These are phyloP conservation scores for Sordariomycetes sp. DNA, from an alignment of 2,329 filamentous ascomycete genomes.

Conservation along the genomic window DNA sequence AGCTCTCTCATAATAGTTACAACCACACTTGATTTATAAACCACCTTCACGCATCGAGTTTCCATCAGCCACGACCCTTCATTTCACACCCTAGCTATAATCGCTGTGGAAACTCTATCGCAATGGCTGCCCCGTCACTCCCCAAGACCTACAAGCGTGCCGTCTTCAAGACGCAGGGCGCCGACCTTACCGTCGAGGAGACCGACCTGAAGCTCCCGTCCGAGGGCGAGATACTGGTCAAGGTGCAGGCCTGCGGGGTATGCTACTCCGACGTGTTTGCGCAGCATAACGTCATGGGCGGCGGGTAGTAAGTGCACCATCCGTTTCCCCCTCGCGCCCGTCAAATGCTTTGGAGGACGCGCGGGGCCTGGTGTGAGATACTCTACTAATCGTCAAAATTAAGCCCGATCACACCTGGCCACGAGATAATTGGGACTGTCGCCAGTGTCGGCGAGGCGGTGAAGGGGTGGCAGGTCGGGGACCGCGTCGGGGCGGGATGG, in stretches of 20 bases:
- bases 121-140: background rate
- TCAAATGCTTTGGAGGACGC: too few relatives aligned
- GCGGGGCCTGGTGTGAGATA: too few relatives aligned
- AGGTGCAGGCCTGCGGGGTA: slow-evolving; percentile 61
- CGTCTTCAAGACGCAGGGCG: background rate
- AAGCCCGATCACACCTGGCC: slow-evolving; percentile 41
- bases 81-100: too few relatives aligned
- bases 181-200: background rate
- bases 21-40: too few relatives aligned
- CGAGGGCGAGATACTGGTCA: slow-evolving; percentile 53
- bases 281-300: slow-evolving; percentile 22
- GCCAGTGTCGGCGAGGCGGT: slow-evolving; percentile 48
- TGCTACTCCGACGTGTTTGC: slow-evolving; percentile 48
- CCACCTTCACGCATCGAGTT: too few relatives aligned
- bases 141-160: background rate
- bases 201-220: slow-evolving; percentile 9
- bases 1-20: too few relatives aligned
- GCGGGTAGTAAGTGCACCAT: slow-evolving; percentile 39
- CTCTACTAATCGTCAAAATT: slow-evolving; percentile 12
- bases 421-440: slow-evolving; percentile 61
- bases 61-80: too few relatives aligned
- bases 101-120: too few relatives aligned
- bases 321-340: too few relatives aligned
- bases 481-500: slow-evolving; percentile 58
- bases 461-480: slow-evolving; percentile 48